phyloP scores from a whole-genome alignment of 176 grass and related monocot species.

The Pharus latifolius region DNA sequence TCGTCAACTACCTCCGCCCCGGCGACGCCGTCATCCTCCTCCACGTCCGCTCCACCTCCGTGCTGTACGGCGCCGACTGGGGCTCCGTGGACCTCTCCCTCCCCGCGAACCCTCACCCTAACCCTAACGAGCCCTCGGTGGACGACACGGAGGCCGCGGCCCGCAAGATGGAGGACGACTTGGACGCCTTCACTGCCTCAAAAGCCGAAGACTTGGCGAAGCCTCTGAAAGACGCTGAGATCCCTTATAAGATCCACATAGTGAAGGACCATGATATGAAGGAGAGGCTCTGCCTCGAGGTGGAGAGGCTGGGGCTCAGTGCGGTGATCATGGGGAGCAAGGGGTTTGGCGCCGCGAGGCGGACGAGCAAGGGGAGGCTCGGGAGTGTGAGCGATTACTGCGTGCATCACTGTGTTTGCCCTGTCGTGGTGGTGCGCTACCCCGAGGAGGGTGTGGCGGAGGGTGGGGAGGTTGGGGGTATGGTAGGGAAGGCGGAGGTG shows the following conservation, averaged over 20 bases:
- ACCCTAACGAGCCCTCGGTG: not conserved
- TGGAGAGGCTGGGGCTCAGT: conserved; percentile 79
- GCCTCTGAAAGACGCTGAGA: conserved; percentile 57
- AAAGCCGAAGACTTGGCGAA: conserved; percentile 72
- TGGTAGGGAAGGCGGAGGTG: not conserved
- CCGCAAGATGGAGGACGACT: conserved; percentile 72
- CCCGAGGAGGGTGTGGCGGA: conserved; percentile 39
- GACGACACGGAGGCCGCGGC: conserved; percentile 52
- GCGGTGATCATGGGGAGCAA: conserved; percentile 97
- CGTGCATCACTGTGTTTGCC: conserved; percentile 92
- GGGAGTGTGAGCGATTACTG: conserved; percentile 98
- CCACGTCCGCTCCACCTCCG: conserved; percentile 79
- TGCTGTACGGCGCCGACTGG: conserved; percentile 94
- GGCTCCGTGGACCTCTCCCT: conserved; percentile 64
- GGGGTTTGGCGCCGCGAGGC: conserved; percentile 59
- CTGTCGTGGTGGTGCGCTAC: conserved; percentile 78
- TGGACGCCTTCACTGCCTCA: conserved; percentile 53
- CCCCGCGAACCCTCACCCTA: conserved; percentile 5
- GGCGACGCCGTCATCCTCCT: conserved; percentile 88
- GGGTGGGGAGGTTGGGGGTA: not conserved
- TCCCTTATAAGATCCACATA: conserved; percentile 92
- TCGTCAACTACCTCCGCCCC: conserved; percentile 92
- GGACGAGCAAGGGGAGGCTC: conserved; percentile 66
- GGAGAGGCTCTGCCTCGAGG: conserved; percentile 97
- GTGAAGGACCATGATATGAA: conserved; percentile 98